These are phyloP conservation scores for Prinsepia uniflora DNA, from an alignment of 306 rosid genomes.

Conservation along the genomic window DNA sequence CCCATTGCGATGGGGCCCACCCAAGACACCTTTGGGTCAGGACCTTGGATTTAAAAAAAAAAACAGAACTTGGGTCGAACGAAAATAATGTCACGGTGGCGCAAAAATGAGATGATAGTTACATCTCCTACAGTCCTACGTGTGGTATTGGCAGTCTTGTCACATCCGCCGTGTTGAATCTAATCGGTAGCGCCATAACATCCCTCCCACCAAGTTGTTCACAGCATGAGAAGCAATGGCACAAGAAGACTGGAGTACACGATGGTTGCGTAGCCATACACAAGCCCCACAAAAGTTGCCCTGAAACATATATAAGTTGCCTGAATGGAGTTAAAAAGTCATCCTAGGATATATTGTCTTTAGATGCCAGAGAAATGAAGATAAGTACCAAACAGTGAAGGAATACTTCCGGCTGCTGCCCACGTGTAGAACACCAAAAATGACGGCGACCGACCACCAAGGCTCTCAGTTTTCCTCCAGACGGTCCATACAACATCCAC, in stretches of 20 bases:
- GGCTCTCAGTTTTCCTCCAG: not conserved
- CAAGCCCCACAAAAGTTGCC: slow-evolving; percentile 91
- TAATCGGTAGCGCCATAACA: slow-evolving; percentile 64
- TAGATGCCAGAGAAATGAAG: not conserved
- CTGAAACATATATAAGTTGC: slow-evolving; percentile 33
- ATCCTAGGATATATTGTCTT: not conserved
- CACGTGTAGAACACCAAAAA: slow-evolving; percentile 79
- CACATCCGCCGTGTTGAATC: slow-evolving; percentile 25
- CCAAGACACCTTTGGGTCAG: too few species aligned
- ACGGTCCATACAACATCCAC: too few species aligned
- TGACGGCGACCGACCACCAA: slow-evolving; percentile 53
- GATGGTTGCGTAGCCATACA: slow-evolving; percentile 79
- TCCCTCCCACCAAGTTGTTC: slow-evolving; percentile 80
- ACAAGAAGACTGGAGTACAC: slow-evolving; percentile 69
- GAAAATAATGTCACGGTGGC: too few species aligned
- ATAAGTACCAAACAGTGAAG: slow-evolving; percentile 69
- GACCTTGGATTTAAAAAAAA: too few species aligned
- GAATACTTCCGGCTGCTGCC: slow-evolving; percentile 85
- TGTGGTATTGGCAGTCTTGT: not conserved
- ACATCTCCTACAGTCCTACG: not conserved
- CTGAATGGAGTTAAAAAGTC: not conserved
- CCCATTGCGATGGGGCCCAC: too few species aligned
- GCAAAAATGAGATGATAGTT: too few species aligned
- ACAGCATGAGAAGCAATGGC: slow-evolving; percentile 87
- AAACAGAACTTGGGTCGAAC: too few species aligned